Percentiles rank a stretch among this genome's conserved stretches.
Conservation (phyloP, 2,329 filamentous ascomycete species). For the Teratosphaeria viscida region DNA sequence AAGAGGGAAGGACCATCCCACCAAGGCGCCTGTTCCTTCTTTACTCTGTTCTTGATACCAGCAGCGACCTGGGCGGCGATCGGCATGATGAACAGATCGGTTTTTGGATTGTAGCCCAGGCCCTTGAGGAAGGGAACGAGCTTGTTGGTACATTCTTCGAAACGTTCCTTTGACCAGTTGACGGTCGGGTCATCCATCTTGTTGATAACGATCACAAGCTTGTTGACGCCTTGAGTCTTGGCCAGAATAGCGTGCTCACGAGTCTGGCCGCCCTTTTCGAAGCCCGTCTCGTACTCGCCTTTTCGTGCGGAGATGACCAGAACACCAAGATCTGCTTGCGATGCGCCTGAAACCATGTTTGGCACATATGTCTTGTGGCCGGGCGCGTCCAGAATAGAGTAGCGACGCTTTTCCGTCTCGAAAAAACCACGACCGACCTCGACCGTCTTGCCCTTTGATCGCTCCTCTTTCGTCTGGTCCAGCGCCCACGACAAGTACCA, state of each 20-base stretch:
- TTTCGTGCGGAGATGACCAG: constrained; percentile 94
- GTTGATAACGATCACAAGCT: constrained; percentile 89
- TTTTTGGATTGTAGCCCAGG: constrained; percentile 89
- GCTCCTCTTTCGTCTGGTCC: constrained; percentile 92
- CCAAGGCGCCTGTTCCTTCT: constrained; percentile 68
- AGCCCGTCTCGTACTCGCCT: constrained; percentile 97
- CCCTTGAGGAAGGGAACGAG: constrained; percentile 79
- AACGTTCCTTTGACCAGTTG: constrained; percentile 87
- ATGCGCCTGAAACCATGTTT: constrained; percentile 73
- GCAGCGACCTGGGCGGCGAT: constrained; percentile 79
- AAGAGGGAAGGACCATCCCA: constrained; percentile 83
- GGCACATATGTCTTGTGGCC: constrained; percentile 98
- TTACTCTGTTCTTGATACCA: constrained; percentile 81
- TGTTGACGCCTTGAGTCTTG: constrained; percentile 97
- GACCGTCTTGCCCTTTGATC: constrained; percentile 93
- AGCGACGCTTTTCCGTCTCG: constrained; percentile 90
- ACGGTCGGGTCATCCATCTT: constrained; percentile 99
- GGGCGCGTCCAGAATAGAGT: constrained; percentile 93
- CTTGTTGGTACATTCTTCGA: constrained; percentile 87
- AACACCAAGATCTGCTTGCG: constrained; percentile 87
- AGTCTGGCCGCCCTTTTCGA: constrained; percentile 93
- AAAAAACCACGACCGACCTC: constrained; percentile 94
- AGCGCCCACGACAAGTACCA: constrained; percentile 99
- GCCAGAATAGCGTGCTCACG: constrained; percentile 96
- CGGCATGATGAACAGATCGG: constrained; percentile 89